Conservation (phyloP, 441 rosid species). For the Bruguiera hainesii region DNA sequence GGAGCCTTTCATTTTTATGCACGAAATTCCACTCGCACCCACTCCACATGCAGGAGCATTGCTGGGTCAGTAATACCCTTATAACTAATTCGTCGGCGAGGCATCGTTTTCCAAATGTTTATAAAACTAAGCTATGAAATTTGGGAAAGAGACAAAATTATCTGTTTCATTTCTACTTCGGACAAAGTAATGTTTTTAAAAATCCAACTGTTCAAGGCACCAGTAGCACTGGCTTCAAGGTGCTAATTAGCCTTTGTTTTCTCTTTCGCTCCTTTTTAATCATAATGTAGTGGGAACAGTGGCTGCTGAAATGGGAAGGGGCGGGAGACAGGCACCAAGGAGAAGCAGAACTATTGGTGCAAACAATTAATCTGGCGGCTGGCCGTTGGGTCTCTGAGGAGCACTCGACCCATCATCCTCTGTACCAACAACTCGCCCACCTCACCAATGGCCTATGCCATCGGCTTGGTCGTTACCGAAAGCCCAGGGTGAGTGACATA, state of each 20-base stretch:
- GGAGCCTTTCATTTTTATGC: too few relatives aligned
- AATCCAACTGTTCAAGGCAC: too few relatives aligned
- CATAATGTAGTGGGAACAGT: slow-evolving; percentile 70
- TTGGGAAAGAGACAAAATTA: too few relatives aligned
- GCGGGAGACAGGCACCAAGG: slow-evolving; percentile 51
- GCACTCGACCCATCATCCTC: slow-evolving; percentile 35
- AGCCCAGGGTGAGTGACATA: slow-evolving; percentile 31
- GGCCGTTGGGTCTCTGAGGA: slow-evolving; percentile 29
- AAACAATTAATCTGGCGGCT: slow-evolving; percentile 45
- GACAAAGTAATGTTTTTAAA: too few relatives aligned
- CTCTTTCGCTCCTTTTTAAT: neutral
- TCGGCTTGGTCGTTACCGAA: slow-evolving; percentile 30
- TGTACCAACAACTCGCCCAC: slow-evolving; percentile 36
- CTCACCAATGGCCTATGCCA: slow-evolving; percentile 38
- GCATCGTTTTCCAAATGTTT: too few relatives aligned
- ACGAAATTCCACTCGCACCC: too few relatives aligned
- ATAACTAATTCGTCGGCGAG: too few relatives aligned
- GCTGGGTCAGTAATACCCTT: too few relatives aligned
- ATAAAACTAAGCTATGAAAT: too few relatives aligned
- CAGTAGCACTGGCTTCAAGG: neutral
- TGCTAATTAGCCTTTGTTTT: neutral
- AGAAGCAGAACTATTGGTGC: slow-evolving; percentile 58
- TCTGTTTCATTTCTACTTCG: too few relatives aligned
- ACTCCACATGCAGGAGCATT: too few relatives aligned
- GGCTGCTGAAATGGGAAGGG: slow-evolving; percentile 58